Evolutionary conservation across 352 stramenopile genomes (phyloP), one percentile per base, ranked within the genome.

Genomic region (Saprolegnia diclina): DNA sequence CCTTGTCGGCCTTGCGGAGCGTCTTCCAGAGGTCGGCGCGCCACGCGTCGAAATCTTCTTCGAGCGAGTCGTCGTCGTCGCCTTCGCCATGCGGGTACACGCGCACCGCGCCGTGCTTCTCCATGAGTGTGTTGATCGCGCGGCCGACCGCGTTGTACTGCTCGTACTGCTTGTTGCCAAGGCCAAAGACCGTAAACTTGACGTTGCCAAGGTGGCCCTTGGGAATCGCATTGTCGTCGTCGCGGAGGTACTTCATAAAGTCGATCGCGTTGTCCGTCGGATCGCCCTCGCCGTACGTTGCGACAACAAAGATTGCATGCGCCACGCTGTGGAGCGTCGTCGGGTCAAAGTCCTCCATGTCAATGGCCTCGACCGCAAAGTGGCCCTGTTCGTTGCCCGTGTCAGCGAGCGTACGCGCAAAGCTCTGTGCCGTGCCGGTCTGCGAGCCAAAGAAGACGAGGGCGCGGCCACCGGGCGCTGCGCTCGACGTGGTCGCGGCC

Each of bases 81-180:
- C 97, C 97, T 69, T 98, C 81, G 46, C 96, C 96, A 61, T 98
- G 89, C 24, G 88, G 71, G 56, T 88, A 90, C 53, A 99, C 80
- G 40, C 92, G 79, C 29, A 85, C 75, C 0, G 76, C 96, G 14
- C 95, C 96, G 46, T 95, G 77, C 40, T 79, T 73, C 29, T 83
- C 89, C 71, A 99, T 85, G 14, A 89, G 74, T 29, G 80, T 72
- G 77, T 99, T 84, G 35, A 97, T 86, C 24, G 91, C 79, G n/a
- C 96, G 95, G 5, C 94, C 95, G 75, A 98, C 97, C 53, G 88
- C 83, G 75, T 99, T 99, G 81, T 95, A 99, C 76, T 99, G 91
- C 72, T 99, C 97, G 75, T 99, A 99, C 78, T 99, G 91, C 32
- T 77, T 92, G 78, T 99, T 99, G 26, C 97, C 97, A 0, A 99